phyloP scores from a whole-genome alignment of 1,139 yeast genomes.

The Lizanozyma gosingica region DNA sequence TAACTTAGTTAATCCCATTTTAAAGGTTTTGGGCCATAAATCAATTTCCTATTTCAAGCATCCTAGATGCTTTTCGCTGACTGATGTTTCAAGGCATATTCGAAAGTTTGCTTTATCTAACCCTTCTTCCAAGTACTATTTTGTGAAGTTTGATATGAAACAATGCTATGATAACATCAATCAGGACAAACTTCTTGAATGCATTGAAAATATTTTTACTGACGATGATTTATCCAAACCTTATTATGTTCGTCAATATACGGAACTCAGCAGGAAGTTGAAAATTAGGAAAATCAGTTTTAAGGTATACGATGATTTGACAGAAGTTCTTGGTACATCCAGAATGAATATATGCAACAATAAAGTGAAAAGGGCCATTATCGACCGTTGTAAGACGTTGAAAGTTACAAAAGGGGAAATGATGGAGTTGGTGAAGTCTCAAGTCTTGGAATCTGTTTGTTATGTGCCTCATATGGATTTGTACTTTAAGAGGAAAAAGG shows the following conservation, averaged over 20 bases:
- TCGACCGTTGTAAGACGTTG: constrained; percentile 22
- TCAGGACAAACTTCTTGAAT: constrained; percentile 31
- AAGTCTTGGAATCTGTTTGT: constrained; percentile 16
- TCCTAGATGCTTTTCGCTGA: constrained; percentile 19
- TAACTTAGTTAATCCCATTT: constrained; percentile 24
- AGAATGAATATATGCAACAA: background rate
- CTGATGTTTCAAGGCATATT: constrained; percentile 19
- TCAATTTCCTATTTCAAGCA: constrained; percentile 8
- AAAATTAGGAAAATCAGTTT: background rate
- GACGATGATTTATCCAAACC: constrained; percentile 13
- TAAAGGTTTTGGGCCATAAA: constrained; percentile 9
- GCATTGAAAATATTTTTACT: constrained; percentile 18
- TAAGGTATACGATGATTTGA: constrained; percentile 4
- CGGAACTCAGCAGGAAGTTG: constrained; percentile 1
- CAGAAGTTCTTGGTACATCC: constrained; percentile 1
- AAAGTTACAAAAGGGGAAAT: constrained; percentile 17
- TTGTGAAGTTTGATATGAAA: constrained; percentile 68
- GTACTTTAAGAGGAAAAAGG: constrained; percentile 37
- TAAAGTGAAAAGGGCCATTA: constrained; percentile 4
- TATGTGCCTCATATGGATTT: background rate
- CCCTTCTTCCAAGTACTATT: constrained; percentile 26
- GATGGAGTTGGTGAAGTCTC: constrained; percentile 15
- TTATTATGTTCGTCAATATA: constrained; percentile 17
- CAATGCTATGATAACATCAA: constrained; percentile 77
- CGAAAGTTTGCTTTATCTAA: constrained; percentile 10